Evolutionary conservation across 192 early-diverging fungal genomes (phyloP).

Genomic region (Rhizoclosmatium globosum): DNA sequence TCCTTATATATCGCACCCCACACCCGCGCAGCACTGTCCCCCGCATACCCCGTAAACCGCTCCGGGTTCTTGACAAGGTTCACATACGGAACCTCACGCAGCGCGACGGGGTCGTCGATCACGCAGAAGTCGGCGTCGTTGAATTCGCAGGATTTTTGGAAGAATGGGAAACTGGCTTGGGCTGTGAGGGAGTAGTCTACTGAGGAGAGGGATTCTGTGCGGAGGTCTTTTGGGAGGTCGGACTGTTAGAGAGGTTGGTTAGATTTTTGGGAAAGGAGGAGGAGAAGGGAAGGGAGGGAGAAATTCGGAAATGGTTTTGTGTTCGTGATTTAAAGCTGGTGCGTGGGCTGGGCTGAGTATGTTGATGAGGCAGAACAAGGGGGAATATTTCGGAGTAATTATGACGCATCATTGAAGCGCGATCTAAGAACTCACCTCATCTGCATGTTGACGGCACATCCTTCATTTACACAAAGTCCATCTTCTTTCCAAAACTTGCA

Average conservation of each 20-base stretch:
- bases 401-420: constrained; percentile 6
- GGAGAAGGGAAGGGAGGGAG: background rate
- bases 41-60: constrained; percentile 95
- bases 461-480: constrained; percentile 79
- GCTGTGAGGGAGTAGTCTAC: constrained; percentile 68
- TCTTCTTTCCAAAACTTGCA: constrained; percentile 93
- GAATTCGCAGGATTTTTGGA: constrained; percentile 49
- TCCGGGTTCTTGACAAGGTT: constrained; percentile 94
- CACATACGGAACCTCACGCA: constrained; percentile 80
- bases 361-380: background rate
- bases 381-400: background rate
- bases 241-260: constrained; percentile 28
- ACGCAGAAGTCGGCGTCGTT: constrained; percentile 84
- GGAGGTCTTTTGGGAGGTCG: constrained; percentile 64
- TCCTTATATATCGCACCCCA: constrained; percentile 98
- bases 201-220: constrained; percentile 66
- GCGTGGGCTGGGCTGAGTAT: too few relatives aligned
- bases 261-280: background rate
- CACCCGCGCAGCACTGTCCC: constrained; percentile 83
- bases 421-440: constrained; percentile 60
- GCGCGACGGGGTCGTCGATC: constrained; percentile 75
- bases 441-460: constrained; percentile 88
- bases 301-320: too few relatives aligned
- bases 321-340: too few relatives aligned
- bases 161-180: constrained; percentile 48